Conservation (phyloP, 768 basidiomycete genomes). For the Panus rudis region DNA sequence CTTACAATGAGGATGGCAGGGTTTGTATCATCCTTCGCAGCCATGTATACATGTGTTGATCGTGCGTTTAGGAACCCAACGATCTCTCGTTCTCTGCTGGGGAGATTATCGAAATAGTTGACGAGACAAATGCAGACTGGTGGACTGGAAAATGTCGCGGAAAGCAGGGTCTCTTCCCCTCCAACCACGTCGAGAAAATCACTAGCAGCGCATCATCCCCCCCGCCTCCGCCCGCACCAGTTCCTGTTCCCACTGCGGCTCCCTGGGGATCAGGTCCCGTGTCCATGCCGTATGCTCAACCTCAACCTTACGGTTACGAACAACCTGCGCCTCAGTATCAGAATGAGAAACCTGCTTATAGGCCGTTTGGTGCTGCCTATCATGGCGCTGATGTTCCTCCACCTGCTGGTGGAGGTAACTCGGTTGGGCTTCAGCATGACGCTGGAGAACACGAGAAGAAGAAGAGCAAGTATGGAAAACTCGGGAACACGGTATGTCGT, state of each 20-base stretch:
- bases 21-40: slow-evolving; percentile 25
- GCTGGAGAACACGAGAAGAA: slow-evolving; percentile 30
- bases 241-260: slow-evolving; percentile 8
- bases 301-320: slow-evolving; percentile 12
- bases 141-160: slow-evolving; percentile 69
- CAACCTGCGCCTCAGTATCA: slow-evolving; percentile 7
- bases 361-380: slow-evolving; percentile 31
- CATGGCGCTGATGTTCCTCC: slow-evolving; percentile 29
- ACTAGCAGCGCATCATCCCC: slow-evolving; percentile 14
- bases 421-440: slow-evolving; percentile 37
- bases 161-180: slow-evolving; percentile 70
- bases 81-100: slow-evolving; percentile 74
- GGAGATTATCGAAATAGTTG: slow-evolving; percentile 70
- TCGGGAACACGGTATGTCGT: slow-evolving; percentile 49
- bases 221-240: slow-evolving; percentile 14
- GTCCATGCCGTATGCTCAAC: slow-evolving; percentile 29
- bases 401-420: slow-evolving; percentile 15
- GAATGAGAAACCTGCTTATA: slow-evolving; percentile 25
- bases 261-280: slow-evolving; percentile 20
- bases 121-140: slow-evolving; percentile 83
- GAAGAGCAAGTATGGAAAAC: slow-evolving; percentile 50
- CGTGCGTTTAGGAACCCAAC: slow-evolving; percentile 52
- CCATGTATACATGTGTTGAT: too few species aligned
- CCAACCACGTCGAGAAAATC: slow-evolving; percentile 64
- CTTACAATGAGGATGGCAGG: slow-evolving; percentile 53